A percentile compares a stretch with the other conserved stretches of the same genome.
Conservation (phyloP, 225 moss, liverwort and hornwort genomes). For the Marchantia paleacea region DNA sequence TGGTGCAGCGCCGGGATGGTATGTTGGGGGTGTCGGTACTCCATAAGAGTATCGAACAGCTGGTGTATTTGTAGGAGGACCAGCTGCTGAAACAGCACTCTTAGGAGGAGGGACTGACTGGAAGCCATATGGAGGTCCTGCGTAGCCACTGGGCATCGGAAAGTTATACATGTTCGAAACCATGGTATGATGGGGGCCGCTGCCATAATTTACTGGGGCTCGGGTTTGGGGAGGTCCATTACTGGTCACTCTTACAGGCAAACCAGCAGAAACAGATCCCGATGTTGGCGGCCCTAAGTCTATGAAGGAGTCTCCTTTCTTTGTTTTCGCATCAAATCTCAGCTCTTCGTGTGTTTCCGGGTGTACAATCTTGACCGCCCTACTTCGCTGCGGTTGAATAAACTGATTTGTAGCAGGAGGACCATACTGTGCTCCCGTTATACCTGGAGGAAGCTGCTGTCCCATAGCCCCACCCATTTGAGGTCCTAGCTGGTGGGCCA, state of each 20-base stretch:
- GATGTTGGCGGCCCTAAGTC: constrained; percentile 49
- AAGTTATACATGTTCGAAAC: constrained; percentile 34
- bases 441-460: constrained; percentile 72
- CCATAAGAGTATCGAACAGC: constrained; percentile 47
- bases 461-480: constrained; percentile 69
- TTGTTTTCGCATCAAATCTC: constrained; percentile 64
- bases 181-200: constrained; percentile 46
- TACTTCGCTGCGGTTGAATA: constrained; percentile 61
- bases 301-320: constrained; percentile 61
- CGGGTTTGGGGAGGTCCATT: constrained; percentile 69
- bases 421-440: constrained; percentile 63
- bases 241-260: constrained; percentile 56
- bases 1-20: constrained; percentile 28
- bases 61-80: constrained; percentile 49
- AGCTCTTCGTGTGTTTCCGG: constrained; percentile 83
- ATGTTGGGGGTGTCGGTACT: constrained; percentile 34
- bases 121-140: constrained; percentile 23
- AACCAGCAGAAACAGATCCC: constrained; percentile 47
- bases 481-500: constrained; percentile 78
- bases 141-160: constrained; percentile 20
- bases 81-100: constrained; percentile 42
- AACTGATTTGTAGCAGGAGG: constrained; percentile 35
- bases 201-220: constrained; percentile 51
- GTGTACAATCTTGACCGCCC: constrained; percentile 82
- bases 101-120: constrained; percentile 54